A percentile compares a stretch with the other conserved stretches of the same genome.
phyloP scores from a whole-genome alignment of 257 asterid species.

The Solanum corneliomulleri region DNA sequence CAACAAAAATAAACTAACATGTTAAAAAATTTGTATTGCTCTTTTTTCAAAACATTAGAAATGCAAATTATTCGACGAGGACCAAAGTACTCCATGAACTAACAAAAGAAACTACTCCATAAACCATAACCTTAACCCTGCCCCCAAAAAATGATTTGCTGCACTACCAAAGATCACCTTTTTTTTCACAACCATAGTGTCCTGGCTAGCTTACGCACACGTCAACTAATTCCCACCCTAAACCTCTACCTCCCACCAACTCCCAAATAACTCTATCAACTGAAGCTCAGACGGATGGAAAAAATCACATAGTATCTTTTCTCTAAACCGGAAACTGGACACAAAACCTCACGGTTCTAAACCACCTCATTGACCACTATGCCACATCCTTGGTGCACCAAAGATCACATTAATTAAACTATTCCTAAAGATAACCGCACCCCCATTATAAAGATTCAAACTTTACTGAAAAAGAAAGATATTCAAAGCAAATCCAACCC shows the following conservation, averaged over 20 bases:
- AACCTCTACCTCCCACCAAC: neutral
- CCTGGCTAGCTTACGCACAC: neutral
- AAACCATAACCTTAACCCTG: neutral
- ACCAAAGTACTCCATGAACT: neutral
- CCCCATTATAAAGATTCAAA: neutral
- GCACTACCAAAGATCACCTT: neutral
- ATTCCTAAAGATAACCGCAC: neutral
- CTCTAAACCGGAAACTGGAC: neutral
- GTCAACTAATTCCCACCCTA: neutral
- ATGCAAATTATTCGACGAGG: neutral
- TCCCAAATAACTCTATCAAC: neutral
- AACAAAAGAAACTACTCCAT: neutral
- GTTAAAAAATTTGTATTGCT: neutral
- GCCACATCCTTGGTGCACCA: neutral
- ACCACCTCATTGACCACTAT: neutral
- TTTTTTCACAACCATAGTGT: neutral
- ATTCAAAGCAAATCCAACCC: neutral
- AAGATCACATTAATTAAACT: neutral
- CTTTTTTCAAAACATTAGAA: neutral
- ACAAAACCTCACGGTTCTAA: neutral
- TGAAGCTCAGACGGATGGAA: neutral
- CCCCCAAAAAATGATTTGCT: neutral
- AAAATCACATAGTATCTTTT: neutral
- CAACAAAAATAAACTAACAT: neutral
- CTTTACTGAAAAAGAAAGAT: neutral